Evolutionary conservation across 768 basidiomycete genomes (phyloP).

Genomic region (Boletus insuetus): DNA sequence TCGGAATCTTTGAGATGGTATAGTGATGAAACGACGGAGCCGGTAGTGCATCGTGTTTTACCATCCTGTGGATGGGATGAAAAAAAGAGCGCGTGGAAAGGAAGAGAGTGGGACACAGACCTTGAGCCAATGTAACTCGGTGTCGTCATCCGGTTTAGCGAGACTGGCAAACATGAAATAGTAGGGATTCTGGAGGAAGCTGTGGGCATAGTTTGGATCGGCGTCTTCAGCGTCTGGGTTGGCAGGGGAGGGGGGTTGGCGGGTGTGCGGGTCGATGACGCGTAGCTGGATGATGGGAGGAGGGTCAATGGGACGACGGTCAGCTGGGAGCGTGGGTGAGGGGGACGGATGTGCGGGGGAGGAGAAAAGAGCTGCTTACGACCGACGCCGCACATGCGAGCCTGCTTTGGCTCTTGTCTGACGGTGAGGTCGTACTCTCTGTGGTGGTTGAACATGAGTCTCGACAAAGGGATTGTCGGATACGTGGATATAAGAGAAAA

Average conservation of each 20-base stretch:
- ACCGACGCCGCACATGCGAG: conserved; percentile 87
- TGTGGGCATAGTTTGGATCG: conserved; percentile 46
- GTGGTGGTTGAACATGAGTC: conserved; percentile 14
- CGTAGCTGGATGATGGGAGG: conserved; percentile 95
- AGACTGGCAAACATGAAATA: conserved; percentile 95
- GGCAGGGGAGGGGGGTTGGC: conserved; percentile 26
- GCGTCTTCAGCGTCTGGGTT: conserved; percentile 33
- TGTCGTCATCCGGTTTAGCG: conserved; percentile 85
- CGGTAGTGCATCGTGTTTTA: conserved; percentile 87
- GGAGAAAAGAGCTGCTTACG: conserved; percentile 53
- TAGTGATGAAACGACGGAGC: conserved; percentile 83
- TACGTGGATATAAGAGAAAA: conserved; percentile 1
- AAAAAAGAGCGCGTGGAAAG: not conserved
- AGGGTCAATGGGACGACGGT: conserved; percentile 95
- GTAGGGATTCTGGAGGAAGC: conserved; percentile 86
- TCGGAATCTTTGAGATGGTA: conserved; percentile 86
- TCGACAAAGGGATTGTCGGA: conserved; percentile 8
- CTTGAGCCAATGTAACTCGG: conserved; percentile 86
- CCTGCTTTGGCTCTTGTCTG: conserved; percentile 90
- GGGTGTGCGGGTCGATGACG: conserved; percentile 64
- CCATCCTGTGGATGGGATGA: conserved; percentile 59
- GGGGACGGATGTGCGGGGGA: not conserved
- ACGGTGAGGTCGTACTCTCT: conserved; percentile 86
- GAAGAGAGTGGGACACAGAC: conserved; percentile 31
- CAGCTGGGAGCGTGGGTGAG: conserved; percentile 49